Base-by-base conservation (phyloP, 179 eudicot genomes). In the Gypsophila paniculata region DNA sequence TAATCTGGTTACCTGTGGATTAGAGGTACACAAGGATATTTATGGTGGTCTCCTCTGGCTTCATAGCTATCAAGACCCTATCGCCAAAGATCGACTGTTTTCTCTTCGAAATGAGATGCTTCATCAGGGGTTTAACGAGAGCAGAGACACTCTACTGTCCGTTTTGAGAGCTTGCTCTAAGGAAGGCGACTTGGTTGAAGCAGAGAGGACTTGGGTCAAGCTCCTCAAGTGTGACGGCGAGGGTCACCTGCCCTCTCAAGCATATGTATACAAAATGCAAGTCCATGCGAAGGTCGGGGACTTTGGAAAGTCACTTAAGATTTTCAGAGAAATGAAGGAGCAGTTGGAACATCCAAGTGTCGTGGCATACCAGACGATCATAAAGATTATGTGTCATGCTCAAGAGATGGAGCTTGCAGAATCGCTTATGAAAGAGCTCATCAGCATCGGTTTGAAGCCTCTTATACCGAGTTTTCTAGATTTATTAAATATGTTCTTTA, bases 41-140 rank as follows among this genome's bases (percentile, higher is more conserved):
- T 94, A 86, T 67, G 85, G 85, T 23, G 97, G 93, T 76, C 88
- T 94, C 49, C 87, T 94, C 65, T 91, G 99, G 96, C 92, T 94
- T 48, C 97, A 91, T 61, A 94, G 99, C 71, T 86, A 91, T 79
- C 99, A 94, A 77, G 97, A 94, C 66, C 74, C 65, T 52, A 66
- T 88, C 65, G 97, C 92, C 74, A 84, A 78, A 72, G 85, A 83
- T 42, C 88, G 99, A 64, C 85, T 95, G 69, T 66, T 71, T 21
- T 82, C 74, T 54, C 71, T 95, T 66, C 79, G 90, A 36, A 76
- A 77, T 61, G 96, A 95, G 78, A 87, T 95, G 99, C 80, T 70
- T 54, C 70, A 61, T 52, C 74, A 61, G 9, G 89, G 90, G 54
- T 49, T 87, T 79, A 79, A 79, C 70, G 97, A 91, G 79, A 83